Conservation (phyloP, 805 yeast genomes). For the Lipomyces sp. region DNA sequence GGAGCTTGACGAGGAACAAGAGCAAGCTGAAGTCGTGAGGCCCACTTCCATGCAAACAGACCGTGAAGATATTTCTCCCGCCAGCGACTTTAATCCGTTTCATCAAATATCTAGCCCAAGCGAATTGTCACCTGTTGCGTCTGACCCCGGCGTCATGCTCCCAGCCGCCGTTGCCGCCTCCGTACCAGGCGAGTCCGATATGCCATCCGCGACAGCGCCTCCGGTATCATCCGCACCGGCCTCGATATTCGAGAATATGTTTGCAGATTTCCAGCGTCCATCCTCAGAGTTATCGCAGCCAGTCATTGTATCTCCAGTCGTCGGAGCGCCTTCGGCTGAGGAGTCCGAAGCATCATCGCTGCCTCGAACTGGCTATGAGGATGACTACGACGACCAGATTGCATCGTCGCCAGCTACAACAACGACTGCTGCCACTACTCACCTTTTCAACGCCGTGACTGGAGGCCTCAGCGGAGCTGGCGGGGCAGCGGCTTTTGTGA, state of each 20-base stretch:
- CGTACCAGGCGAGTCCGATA: constrained; percentile 3
- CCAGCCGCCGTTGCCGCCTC: constrained; percentile 21
- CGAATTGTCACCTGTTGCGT: background rate
- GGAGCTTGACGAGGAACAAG: constrained; percentile 46
- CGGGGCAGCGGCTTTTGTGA: constrained; percentile 3
- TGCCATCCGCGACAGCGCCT: constrained; percentile 3
- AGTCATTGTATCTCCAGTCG: background rate
- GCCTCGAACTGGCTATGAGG: constrained; percentile 25
- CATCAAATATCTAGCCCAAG: constrained; percentile 36
- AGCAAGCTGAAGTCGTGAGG: constrained; percentile 23
- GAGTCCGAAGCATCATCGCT: constrained; percentile 26
- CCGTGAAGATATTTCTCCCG: background rate
- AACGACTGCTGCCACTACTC: constrained; percentile 28
- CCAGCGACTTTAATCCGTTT: constrained; percentile 23
- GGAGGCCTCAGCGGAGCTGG: constrained; percentile 12
- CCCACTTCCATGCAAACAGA: constrained; percentile 22
- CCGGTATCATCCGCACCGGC: constrained; percentile 26
- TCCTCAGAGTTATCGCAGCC: background rate
- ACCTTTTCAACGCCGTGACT: constrained; percentile 15
- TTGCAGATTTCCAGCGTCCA: constrained; percentile 16
- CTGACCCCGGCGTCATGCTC: background rate
- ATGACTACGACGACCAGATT: constrained; percentile 22
- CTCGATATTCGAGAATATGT: constrained; percentile 27
- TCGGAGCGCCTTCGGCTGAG: constrained; percentile 13
- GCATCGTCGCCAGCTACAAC: constrained; percentile 31